phyloP scores from a whole-genome alignment of 2,329 filamentous ascomycete genomes.

The Aphanocladium album region DNA sequence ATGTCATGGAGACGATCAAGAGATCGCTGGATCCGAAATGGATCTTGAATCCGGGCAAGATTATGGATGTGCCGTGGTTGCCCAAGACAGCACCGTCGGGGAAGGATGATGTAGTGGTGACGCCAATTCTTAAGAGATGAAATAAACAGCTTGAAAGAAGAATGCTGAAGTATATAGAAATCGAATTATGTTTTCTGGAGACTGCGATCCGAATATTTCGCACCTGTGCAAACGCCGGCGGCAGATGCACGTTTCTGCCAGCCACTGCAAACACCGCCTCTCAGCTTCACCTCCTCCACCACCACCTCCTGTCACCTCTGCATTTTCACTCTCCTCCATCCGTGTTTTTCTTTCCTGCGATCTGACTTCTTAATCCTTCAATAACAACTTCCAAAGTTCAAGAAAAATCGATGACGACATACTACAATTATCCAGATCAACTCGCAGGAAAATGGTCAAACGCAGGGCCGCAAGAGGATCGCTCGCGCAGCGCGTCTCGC shows the following conservation, averaged over 20 bases:
- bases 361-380: neutral
- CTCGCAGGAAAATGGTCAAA: slow-evolving; percentile 8
- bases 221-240: neutral
- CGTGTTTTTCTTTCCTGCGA: neutral
- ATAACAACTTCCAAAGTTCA: neutral
- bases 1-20: slow-evolving; percentile 82
- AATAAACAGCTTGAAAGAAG: neutral
- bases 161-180: neutral
- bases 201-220: no score
- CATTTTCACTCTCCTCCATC: neutral
- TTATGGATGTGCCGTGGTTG: slow-evolving; percentile 63
- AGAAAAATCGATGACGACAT: neutral
- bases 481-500: slow-evolving; percentile 3
- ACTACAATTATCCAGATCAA: neutral
- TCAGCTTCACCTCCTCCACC: no score
- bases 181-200: no score
- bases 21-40: slow-evolving; percentile 75
- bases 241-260: neutral
- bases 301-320: neutral
- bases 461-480: neutral
- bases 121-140: slow-evolving; percentile 17
- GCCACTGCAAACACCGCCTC: no score
- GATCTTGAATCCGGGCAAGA: slow-evolving; percentile 90
- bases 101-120: slow-evolving; percentile 18
- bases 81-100: slow-evolving; percentile 17